Conservation (phyloP, 208 protist genomes). For the Crithidia fasciculata region DNA sequence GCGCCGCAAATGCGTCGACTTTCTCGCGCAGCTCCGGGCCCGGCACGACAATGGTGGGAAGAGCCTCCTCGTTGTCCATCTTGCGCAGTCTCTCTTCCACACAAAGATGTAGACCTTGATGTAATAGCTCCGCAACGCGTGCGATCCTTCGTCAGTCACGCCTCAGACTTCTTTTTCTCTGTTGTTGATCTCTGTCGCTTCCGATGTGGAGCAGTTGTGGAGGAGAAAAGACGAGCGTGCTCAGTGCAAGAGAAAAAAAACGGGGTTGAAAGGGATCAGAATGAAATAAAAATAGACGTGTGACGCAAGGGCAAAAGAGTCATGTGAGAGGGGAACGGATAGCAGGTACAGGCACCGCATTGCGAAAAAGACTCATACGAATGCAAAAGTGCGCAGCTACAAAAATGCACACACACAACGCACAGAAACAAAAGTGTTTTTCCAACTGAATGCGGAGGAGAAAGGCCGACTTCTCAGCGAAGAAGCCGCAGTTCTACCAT, state of each 20-base stretch:
- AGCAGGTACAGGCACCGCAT: too few species aligned
- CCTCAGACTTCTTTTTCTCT: background rate
- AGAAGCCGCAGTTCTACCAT: too few species aligned
- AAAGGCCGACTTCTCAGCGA: too few species aligned
- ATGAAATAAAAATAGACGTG: background rate
- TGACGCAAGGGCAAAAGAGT: background rate
- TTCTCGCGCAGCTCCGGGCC: constrained; percentile 83
- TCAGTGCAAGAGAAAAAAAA: background rate
- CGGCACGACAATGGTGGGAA: constrained; percentile 77
- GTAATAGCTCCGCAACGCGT: too few species aligned
- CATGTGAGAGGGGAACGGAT: too few species aligned
- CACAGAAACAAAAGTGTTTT: too few species aligned
- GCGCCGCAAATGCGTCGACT: constrained; percentile 76
- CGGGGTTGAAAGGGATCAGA: too few species aligned
- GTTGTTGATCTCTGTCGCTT: background rate
- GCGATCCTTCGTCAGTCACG: too few species aligned
- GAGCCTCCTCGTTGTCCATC: constrained; percentile 63
- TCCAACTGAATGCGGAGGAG: too few species aligned
- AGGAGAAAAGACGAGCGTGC: background rate
- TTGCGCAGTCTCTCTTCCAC: background rate
- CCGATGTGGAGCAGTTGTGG: background rate
- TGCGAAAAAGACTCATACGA: too few species aligned
- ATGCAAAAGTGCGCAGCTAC: too few species aligned
- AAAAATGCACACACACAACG: too few species aligned
- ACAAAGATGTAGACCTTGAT: background rate